A percentile compares a stretch with the other conserved stretches of the same genome.
These are phyloP conservation scores for Tagetes erecta DNA, from an alignment of 129 eudicot species.

Conservation along the genomic window DNA sequence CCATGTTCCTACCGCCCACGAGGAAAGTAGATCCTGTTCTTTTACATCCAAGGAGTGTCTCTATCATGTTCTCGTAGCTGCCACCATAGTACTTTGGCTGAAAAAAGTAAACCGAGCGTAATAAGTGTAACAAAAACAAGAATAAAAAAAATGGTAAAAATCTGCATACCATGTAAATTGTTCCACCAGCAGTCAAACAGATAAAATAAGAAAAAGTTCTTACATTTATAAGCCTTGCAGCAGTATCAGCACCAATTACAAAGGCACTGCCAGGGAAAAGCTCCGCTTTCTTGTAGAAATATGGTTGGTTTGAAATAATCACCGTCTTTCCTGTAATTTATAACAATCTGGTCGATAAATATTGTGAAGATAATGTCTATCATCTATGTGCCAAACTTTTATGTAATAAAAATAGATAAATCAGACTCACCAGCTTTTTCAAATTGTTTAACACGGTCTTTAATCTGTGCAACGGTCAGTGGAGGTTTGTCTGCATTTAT, in stretches of 20 bases:
- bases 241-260: slow-evolving; percentile 97
- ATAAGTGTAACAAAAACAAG: slow-evolving; percentile 3
- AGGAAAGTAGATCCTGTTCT: slow-evolving; percentile 74
- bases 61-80: slow-evolving; percentile 70
- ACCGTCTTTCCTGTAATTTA: slow-evolving; percentile 73
- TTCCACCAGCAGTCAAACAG: neutral
- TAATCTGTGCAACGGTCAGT: slow-evolving; percentile 64
- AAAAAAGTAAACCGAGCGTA: neutral
- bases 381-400: neutral
- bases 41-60: slow-evolving; percentile 66
- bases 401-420: slow-evolving; percentile 2
- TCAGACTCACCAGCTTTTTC: slow-evolving; percentile 74
- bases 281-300: slow-evolving; percentile 92
- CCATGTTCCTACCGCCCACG: slow-evolving; percentile 88
- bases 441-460: slow-evolving; percentile 82
- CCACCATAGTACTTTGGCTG: slow-evolving; percentile 89
- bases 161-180: neutral
- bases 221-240: slow-evolving; percentile 84
- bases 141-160: neutral
- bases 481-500: slow-evolving; percentile 97
- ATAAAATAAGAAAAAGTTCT: slow-evolving; percentile 26
- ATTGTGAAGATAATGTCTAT: neutral
- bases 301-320: slow-evolving; percentile 90
- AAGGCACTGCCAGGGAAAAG: slow-evolving; percentile 97
- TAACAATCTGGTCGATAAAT: neutral